Conservation (phyloP, 345 rosid genomes). For the Salix exigua region DNA sequence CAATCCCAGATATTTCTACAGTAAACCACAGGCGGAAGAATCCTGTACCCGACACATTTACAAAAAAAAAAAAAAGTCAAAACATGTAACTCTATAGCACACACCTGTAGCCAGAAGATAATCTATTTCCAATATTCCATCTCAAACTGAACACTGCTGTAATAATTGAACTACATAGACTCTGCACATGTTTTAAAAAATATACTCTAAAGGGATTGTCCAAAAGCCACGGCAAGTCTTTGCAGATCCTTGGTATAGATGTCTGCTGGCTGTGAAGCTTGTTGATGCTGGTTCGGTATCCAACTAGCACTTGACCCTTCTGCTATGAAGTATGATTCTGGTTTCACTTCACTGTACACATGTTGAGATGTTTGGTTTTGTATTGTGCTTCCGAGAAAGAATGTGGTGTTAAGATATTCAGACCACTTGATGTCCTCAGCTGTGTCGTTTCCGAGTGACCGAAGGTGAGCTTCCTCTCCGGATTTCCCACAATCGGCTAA, state of each 20-base stretch:
- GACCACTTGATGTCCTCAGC: conserved; percentile 49
- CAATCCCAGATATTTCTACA: conserved; percentile 6
- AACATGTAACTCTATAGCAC: conserved; percentile 13
- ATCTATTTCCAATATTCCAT: conserved; percentile 4
- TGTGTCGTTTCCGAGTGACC: conserved; percentile 16
- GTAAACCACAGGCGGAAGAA: conserved; percentile 4
- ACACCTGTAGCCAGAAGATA: conserved; percentile 6
- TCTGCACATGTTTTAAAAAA: conserved; percentile 12
- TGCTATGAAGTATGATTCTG: conserved; percentile 26
- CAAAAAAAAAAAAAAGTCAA: not conserved
- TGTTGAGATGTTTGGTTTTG: conserved; percentile 32
- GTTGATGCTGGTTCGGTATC: conserved; percentile 25
- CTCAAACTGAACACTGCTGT: conserved; percentile 6
- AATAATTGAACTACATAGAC: conserved; percentile 11
- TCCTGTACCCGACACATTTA: conserved; percentile 26
- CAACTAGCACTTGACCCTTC: conserved; percentile 19
- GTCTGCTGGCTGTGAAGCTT: conserved; percentile 31
- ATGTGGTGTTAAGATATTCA: conserved; percentile 43
- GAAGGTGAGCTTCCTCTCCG: conserved; percentile 18
- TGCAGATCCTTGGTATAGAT: conserved; percentile 33
- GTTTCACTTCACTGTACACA: conserved; percentile 29
- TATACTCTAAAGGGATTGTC: conserved; percentile 29
- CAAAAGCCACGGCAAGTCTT: conserved; percentile 41
- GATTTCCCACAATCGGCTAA: conserved; percentile 27
- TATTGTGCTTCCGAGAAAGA: conserved; percentile 27